Base-by-base conservation (phyloP, 148 eudicot species). In the Chenopodium quinoa region DNA sequence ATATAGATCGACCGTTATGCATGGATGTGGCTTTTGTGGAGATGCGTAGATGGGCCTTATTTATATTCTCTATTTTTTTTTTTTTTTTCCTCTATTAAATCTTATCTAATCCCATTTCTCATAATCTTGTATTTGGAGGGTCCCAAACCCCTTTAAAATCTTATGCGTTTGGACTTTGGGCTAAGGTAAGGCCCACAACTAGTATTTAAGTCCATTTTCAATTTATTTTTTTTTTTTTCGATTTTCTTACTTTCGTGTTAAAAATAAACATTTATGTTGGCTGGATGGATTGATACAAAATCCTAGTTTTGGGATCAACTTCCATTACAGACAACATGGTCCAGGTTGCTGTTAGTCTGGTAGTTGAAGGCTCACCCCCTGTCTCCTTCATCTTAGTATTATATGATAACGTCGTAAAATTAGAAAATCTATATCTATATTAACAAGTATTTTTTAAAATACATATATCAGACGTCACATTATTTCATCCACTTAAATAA, bases 161-260 rank as follows among this genome's bases (percentile, higher is more conserved):
- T 10, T 50, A 9, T 12, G 3, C 0, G 12, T 50, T 50, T 50
- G 54, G 54, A 34, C 34, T 46, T 44, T 79, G 80, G 82, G 76
- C 86, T 75, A 56, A 5, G 19, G 17, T 1, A 79, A 73, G 86
- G 86, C 82, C 86, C 86, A 83, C 85, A 29, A 78, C 73, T 47
- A 66, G 77, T 62, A 1, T n/a, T 40, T 40, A 40, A 40, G 44
- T 40, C 44, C 44, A 40, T 40, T 40, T 40, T 40, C 44, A 40
- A 4, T 34, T 34, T 23, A 23, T 34, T 34, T 23, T 34, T 34
- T 34, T 5, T 5, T 40, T 40, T 37, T 27, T 20, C 22, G 17
- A 63, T 71, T 71, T 52, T 52, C 56, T 52, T 52, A 11, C 56
- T 52, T 52, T 52, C 56, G 17, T 52, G 56, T 52, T 40, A 40